Evolutionary conservation across 2,329 filamentous ascomycete genomes (phyloP).

Genomic region (Paecilomyces formosus): DNA sequence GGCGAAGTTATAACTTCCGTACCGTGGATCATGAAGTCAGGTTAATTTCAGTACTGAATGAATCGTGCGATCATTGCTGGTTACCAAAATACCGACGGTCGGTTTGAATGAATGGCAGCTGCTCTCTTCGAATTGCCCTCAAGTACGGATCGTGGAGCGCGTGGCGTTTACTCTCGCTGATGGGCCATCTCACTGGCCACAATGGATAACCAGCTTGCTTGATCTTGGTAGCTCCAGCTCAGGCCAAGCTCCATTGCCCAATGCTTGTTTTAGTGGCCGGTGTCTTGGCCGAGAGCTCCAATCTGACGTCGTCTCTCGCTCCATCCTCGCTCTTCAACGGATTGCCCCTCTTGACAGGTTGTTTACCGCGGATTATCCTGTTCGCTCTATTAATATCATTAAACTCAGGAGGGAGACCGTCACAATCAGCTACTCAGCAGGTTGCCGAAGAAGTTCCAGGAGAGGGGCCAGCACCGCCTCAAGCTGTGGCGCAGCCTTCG

Average conservation of each 20-base stretch:
- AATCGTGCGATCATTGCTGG: not conserved
- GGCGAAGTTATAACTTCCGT: not conserved
- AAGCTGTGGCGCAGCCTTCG: not conserved
- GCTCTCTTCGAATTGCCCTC: not conserved
- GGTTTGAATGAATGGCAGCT: not conserved
- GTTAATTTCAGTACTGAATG: not conserved
- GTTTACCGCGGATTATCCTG: not conserved
- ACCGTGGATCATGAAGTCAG: not conserved
- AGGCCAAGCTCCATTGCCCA: conserved; percentile 17
- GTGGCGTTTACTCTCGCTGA: not conserved
- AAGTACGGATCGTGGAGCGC: not conserved
- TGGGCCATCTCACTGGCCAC: conserved; percentile 10
- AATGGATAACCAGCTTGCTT: conserved; percentile 2
- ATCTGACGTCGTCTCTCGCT: conserved; percentile 10
- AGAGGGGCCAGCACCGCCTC: not conserved
- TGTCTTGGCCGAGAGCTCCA: not conserved
- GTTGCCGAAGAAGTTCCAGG: not conserved
- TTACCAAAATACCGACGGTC: not conserved
- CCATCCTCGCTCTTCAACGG: not conserved
- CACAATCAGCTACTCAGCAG: too few relatives aligned
- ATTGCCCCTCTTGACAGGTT: not conserved
- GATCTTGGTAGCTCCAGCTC: conserved; percentile 3
- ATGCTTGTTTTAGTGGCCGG: conserved; percentile 16
- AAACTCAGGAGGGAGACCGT: too few relatives aligned
- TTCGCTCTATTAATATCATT: not conserved